These are phyloP conservation scores for Solanum rostratum DNA, from an alignment of 257 asterid genomes.

Conservation along the genomic window DNA sequence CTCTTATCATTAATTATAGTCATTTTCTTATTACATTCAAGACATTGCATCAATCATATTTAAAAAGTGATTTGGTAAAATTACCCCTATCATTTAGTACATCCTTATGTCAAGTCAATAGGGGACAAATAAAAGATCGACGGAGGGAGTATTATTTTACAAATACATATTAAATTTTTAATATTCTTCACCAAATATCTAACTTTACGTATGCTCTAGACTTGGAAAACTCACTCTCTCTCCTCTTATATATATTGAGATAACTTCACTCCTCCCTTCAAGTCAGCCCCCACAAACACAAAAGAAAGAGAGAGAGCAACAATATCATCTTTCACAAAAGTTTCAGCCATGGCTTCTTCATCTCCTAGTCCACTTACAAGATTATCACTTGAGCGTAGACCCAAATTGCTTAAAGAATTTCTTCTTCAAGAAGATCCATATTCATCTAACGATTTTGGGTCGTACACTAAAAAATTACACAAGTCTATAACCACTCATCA, in stretches of 20 bases:
- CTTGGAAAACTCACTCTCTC: background rate
- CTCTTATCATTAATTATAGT: no score
- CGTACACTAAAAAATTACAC: background rate
- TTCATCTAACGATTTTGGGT: slow-evolving; percentile 12
- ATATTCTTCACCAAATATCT: no score
- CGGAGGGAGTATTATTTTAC: no score
- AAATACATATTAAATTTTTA: no score
- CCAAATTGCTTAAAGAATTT: slow-evolving; percentile 63
- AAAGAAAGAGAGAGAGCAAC: background rate
- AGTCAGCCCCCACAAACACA: background rate
- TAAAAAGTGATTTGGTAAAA: no score
- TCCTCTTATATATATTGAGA: background rate
- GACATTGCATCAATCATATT: no score
- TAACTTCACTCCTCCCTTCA: background rate
- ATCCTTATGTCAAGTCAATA: no score
- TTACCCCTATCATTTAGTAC: no score
- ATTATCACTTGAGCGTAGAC: slow-evolving; percentile 22
- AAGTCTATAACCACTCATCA: background rate
- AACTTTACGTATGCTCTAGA: background rate
- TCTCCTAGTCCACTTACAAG: background rate
- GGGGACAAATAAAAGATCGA: no score
- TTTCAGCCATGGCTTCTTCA: slow-evolving; percentile 14
- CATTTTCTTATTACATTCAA: no score
- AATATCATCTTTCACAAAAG: background rate
- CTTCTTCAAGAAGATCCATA: slow-evolving; percentile 30